Evolutionary conservation across 148 eudicot genomes (phyloP).

Genomic region (Persicaria maculosa): DNA sequence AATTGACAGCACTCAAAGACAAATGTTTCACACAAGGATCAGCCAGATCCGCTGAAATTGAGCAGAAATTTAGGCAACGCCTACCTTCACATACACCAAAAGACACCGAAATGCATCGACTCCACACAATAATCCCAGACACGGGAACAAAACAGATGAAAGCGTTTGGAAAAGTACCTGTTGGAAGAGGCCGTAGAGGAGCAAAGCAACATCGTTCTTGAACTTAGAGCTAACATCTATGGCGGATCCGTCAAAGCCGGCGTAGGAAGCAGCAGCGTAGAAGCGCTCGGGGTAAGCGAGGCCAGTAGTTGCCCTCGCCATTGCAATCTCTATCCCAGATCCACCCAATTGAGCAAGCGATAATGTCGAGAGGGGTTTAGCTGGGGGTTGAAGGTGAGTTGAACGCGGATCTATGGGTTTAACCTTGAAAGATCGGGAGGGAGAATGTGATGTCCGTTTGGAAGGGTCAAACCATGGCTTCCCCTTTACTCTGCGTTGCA

Average conservation of each 20-base stretch:
- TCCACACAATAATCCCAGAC: background rate
- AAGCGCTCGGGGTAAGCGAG: slow-evolving; percentile 26
- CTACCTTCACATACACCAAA: background rate
- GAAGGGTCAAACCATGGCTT: too few relatives aligned
- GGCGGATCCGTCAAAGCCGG: slow-evolving; percentile 84
- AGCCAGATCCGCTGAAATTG: too few relatives aligned
- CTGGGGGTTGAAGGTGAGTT: too few relatives aligned
- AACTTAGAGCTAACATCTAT: slow-evolving; percentile 55
- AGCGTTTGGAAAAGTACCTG: slow-evolving; percentile 42
- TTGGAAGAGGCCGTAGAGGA: slow-evolving; percentile 83
- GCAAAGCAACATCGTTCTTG: slow-evolving; percentile 61
- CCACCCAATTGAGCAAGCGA: slow-evolving; percentile 4
- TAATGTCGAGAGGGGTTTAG: background rate
- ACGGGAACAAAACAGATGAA: background rate
- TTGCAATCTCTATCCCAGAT: slow-evolving; percentile 31
- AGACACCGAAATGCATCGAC: background rate
- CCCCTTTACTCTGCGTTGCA: too few relatives aligned
- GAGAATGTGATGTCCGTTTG: too few relatives aligned
- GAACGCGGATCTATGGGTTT: too few relatives aligned
- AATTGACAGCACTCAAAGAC: too few relatives aligned
- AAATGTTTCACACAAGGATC: too few relatives aligned
- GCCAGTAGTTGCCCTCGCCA: slow-evolving; percentile 48
- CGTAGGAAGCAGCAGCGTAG: slow-evolving; percentile 43
- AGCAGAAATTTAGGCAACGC: too few relatives aligned
- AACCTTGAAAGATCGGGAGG: too few relatives aligned